phyloP scores from a whole-genome alignment of 257 asterid genomes.

The Avicennia marina region DNA sequence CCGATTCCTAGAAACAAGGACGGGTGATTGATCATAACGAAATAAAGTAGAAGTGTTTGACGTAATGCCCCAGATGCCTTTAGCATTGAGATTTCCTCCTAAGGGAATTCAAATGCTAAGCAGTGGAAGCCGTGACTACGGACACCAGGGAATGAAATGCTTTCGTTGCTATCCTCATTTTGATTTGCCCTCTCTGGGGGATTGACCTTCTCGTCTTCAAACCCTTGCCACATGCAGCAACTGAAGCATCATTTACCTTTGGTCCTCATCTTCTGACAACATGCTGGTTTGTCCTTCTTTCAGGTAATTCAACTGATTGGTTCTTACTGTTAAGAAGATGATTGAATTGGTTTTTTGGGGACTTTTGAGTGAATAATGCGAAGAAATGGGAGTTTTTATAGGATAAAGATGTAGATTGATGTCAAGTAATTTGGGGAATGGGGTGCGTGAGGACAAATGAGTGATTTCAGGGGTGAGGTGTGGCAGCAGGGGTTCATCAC shows the following conservation, averaged over 20 bases:
- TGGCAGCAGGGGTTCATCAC: slow-evolving; percentile 6
- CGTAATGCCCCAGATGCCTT: neutral
- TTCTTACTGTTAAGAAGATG: neutral
- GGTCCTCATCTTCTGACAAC: slow-evolving; percentile 16
- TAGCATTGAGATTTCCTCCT: slow-evolving; percentile 15
- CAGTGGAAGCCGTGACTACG: slow-evolving; percentile 20
- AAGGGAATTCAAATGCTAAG: slow-evolving; percentile 12
- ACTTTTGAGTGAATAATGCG: neutral
- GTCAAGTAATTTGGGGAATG: neutral
- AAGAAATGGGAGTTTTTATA: slow-evolving; percentile 13
- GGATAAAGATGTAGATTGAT: neutral
- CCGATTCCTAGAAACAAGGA: too few relatives aligned
- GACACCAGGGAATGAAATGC: slow-evolving; percentile 31
- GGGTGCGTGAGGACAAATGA: slow-evolving; percentile 10
- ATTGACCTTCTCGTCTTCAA: slow-evolving; percentile 13
- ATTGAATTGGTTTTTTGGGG: neutral
- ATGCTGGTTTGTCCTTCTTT: neutral
- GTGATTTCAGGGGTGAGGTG: slow-evolving; percentile 8
- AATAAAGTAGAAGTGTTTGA: neutral
- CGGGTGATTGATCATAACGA: too few relatives aligned
- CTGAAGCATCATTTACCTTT: slow-evolving; percentile 17
- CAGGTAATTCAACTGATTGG: neutral
- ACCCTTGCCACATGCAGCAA: slow-evolving; percentile 12
- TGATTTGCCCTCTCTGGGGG: slow-evolving; percentile 44
- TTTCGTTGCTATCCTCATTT: slow-evolving; percentile 37